Percentiles rank a stretch among this genome's conserved stretches.
These are phyloP conservation scores for Mrakia blollopis DNA, from an alignment of 768 basidiomycete genomes.

Conservation along the genomic window DNA sequence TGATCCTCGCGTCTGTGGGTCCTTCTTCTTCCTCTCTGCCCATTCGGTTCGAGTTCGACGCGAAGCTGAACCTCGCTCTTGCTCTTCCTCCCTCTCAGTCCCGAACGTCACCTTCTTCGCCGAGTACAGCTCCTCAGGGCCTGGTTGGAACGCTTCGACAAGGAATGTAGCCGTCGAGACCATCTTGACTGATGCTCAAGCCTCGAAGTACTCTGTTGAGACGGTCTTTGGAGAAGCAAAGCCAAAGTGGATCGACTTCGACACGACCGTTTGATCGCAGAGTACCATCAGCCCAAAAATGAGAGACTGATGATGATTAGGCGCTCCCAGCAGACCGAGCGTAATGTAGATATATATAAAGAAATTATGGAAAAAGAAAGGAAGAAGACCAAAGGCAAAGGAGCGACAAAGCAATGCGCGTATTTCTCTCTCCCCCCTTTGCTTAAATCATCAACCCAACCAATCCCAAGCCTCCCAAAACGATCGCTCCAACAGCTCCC, in stretches of 20 bases:
- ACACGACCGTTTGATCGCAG: not conserved
- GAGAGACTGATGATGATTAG: too few species aligned
- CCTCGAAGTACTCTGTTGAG: constrained; percentile 49
- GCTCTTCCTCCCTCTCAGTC: constrained; percentile 38
- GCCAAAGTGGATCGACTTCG: constrained; percentile 57
- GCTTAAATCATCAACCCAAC: not conserved
- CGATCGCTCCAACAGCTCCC: not conserved
- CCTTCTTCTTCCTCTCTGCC: not conserved
- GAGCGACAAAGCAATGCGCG: too few species aligned
- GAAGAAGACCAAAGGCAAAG: too few species aligned
- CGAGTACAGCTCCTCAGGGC: constrained; percentile 55
- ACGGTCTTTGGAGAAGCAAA: constrained; percentile 51
- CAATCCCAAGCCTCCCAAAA: not conserved
- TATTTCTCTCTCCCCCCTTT: too few species aligned
- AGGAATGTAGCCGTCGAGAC: constrained; percentile 52
- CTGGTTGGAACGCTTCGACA: constrained; percentile 54
- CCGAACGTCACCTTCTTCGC: constrained; percentile 58
- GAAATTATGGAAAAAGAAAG: too few species aligned
- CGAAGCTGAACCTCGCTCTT: not conserved
- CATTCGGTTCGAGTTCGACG: not conserved
- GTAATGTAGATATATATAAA: too few species aligned
- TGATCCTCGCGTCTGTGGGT: not conserved
- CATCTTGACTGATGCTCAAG: constrained; percentile 49
- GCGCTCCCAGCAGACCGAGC: too few species aligned
- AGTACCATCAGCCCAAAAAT: too few species aligned